Evolutionary conservation across 352 stramenopile species (phyloP).

Genomic region (Pythium angustatum): DNA sequence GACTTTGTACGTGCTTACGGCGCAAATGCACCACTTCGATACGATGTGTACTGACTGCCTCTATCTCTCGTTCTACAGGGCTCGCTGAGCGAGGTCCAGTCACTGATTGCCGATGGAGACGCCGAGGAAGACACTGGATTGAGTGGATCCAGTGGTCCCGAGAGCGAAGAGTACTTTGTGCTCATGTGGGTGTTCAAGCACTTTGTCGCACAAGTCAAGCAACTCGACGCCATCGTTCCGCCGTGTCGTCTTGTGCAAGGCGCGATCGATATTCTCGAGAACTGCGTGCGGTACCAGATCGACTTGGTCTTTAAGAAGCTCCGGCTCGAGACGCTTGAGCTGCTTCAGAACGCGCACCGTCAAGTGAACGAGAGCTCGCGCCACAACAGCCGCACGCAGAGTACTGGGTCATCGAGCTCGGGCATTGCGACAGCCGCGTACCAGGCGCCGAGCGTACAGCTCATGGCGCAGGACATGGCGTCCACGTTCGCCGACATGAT

Average conservation of each 20-base stretch:
- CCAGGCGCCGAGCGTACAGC: slow-evolving; percentile 46
- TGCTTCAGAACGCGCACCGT: slow-evolving; percentile 55
- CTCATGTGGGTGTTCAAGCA: slow-evolving; percentile 84
- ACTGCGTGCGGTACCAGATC: slow-evolving; percentile 79
- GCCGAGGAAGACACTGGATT: slow-evolving; percentile 11
- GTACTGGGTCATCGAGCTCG: slow-evolving; percentile 10
- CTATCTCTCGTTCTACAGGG: slow-evolving; percentile 34
- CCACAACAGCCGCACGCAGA: slow-evolving; percentile 36
- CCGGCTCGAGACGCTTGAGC: slow-evolving; percentile 53
- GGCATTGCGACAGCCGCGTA: slow-evolving; percentile 14
- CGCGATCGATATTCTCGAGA: slow-evolving; percentile 59
- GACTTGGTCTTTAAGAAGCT: slow-evolving; percentile 68
- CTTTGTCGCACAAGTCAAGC: slow-evolving; percentile 65
- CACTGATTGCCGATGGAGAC: slow-evolving; percentile 32
- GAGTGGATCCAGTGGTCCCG: slow-evolving; percentile 13
- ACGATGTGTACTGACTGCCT: neutral
- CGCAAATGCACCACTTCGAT: no score
- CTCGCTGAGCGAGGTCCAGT: slow-evolving; percentile 47
- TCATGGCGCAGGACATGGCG: slow-evolving; percentile 56
- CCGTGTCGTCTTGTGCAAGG: slow-evolving; percentile 45
- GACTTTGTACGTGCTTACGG: slow-evolving; percentile 77
- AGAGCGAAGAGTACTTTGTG: slow-evolving; percentile 71
- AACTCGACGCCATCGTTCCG: slow-evolving; percentile 58
- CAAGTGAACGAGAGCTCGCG: slow-evolving; percentile 37
- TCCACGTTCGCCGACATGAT: slow-evolving; percentile 69